Percentiles rank a stretch among this genome's conserved stretches.
phyloP scores from a whole-genome alignment of 2,329 filamentous ascomycete genomes.

The Alternaria alternata region DNA sequence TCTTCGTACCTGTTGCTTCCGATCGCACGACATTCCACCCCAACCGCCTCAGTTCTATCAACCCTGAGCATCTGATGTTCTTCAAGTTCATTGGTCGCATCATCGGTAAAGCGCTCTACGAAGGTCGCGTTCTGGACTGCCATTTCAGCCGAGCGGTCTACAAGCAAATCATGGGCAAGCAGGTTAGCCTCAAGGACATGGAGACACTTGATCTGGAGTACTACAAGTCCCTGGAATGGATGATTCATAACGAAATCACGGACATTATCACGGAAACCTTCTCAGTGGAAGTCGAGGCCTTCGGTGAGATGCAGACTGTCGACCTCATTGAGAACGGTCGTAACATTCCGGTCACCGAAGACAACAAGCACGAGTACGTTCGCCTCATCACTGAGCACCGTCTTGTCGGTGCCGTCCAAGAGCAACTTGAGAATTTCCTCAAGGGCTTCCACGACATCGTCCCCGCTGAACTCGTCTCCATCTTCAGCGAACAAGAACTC shows the following conservation, averaged over 20 bases:
- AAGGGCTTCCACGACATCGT: conserved; percentile 99
- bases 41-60: conserved; percentile 91
- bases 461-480: conserved; percentile 89
- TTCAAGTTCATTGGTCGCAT: conserved; percentile 99
- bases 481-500: conserved; percentile 98
- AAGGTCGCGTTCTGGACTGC: conserved; percentile 93
- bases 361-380: conserved; percentile 99
- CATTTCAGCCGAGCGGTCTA: conserved; percentile 99
- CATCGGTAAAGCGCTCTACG: conserved; percentile 97
- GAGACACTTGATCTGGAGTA: conserved; percentile 98
- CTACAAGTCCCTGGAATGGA: conserved; percentile 98
- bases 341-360: conserved; percentile 92
- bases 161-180: conserved; percentile 94
- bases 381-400: conserved; percentile 94
- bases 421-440: conserved; percentile 92
- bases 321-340: conserved; percentile 88
- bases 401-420: conserved; percentile 87
- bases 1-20: conserved; percentile 95
- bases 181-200: conserved; percentile 98
- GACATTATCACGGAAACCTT: conserved; percentile 98
- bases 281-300: conserved; percentile 91
- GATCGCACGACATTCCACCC: conserved; percentile 99
- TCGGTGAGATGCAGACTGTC: conserved; percentile 86
- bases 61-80: conserved; percentile 94
- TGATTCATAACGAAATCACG: conserved; percentile 97